phyloP scores from a whole-genome alignment of 805 yeast genomes.

The Komagataella kurtzmanii region DNA sequence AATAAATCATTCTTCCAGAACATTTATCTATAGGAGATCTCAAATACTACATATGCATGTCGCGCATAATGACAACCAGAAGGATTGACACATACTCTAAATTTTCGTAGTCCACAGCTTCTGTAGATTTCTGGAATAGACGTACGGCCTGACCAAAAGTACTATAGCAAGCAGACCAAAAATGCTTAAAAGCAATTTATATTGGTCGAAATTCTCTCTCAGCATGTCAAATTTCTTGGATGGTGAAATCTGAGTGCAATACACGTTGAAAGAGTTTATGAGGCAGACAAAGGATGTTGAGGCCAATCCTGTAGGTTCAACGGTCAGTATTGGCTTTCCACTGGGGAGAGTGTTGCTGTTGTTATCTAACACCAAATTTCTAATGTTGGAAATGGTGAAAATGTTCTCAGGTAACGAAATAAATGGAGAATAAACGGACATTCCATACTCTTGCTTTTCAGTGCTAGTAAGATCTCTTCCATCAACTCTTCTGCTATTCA shows the following conservation, averaged over 20 bases:
- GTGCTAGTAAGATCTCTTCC: slow-evolving; percentile 34
- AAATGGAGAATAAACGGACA: slow-evolving; percentile 53
- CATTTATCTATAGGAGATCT: background rate
- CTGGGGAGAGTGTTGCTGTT: background rate
- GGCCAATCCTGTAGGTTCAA: slow-evolving; percentile 55
- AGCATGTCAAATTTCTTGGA: slow-evolving; percentile 75
- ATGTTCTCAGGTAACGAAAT: slow-evolving; percentile 33
- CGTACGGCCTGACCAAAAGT: slow-evolving; percentile 42
- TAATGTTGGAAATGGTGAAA: slow-evolving; percentile 38
- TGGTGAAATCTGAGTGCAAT: slow-evolving; percentile 69
- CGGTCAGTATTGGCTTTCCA: slow-evolving; percentile 7
- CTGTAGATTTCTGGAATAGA: slow-evolving; percentile 31
- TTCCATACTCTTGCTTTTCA: slow-evolving; percentile 46
- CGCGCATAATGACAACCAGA: background rate
- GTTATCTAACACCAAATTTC: slow-evolving; percentile 14
- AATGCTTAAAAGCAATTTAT: slow-evolving; percentile 49
- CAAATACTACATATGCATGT: background rate
- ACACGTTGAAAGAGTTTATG: slow-evolving; percentile 48
- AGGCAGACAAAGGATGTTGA: slow-evolving; percentile 66
- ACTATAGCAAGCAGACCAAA: slow-evolving; percentile 32
- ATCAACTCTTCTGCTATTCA: slow-evolving; percentile 59
- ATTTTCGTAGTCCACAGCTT: background rate
- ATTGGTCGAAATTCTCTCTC: slow-evolving; percentile 51
- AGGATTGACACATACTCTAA: background rate
- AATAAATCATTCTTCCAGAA: background rate